Base-by-base conservation (phyloP, 2,329 filamentous ascomycete genomes). In the Stromatinia cepivora region DNA sequence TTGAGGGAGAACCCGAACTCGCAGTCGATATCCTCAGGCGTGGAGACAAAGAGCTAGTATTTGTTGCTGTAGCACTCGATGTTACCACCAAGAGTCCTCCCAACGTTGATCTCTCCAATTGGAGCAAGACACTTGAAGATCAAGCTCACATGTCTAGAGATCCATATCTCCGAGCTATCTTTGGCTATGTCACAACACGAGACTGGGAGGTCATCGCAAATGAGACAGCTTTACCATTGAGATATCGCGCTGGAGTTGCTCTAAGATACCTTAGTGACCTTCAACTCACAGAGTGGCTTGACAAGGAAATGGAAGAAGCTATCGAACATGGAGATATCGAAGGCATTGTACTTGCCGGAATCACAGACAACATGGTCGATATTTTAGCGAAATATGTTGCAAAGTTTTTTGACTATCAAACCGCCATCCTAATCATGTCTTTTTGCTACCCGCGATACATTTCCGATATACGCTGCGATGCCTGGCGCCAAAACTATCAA, bases 161-260 rank as follows among this genome's bases (percentile, higher is more conserved):
- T 75, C 90, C 92, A 0, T 94, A 94, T 76, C 85, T 95, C 34
- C 89, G 92, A 68, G 92, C 91, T 8, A 90, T 95, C 61, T 92
- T 92, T 34, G 88, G 89, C 4, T 88, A 92, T 73, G 91, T 95
- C 71, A 88, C 90, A 13, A 92, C 89, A 0, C 90, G 90, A 6
- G 86, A 93, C 77, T 95, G 92, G 92, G 82, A 86, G 25, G 85
- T 86, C 53, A 90, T 95, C 53, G 89, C 91, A 52, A 86, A 90
- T 72, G 91, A 93, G 77, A 83, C 85, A 28, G 90, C 91, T 39
- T 84, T 96, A 2, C 90, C 92, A 1, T 84, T 95, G 2, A 85
- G 88, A 17, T 92, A 94, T 77, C 88, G 92, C 48, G 86, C 91
- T 28, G 91, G 88, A 69, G 86, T 94, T 39, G 92, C 92, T 0